Percentiles rank a stretch among this genome's conserved stretches.
Conservation (phyloP, 2,329 filamentous ascomycete genomes). For the Alternaria solani region DNA sequence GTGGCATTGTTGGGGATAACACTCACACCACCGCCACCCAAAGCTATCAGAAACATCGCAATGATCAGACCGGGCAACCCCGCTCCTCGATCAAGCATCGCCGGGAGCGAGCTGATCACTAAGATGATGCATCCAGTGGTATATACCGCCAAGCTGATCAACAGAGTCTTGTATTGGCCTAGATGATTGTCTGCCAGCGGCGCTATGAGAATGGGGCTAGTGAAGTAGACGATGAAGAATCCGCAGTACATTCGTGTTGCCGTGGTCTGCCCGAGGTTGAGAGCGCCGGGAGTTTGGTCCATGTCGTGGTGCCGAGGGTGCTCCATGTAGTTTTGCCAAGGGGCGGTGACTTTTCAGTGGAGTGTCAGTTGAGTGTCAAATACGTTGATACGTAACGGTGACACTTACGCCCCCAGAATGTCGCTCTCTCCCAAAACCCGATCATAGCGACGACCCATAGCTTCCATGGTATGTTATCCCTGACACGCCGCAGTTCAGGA, state of each 20-base stretch:
- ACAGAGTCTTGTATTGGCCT: slow-evolving; percentile 50
- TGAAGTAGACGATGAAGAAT: slow-evolving; percentile 63
- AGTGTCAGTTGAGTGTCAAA: slow-evolving; percentile 10
- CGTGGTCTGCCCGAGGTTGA: slow-evolving; percentile 43
- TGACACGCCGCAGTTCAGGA: slow-evolving; percentile 28
- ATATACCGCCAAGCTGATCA: slow-evolving; percentile 43
- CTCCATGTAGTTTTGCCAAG: slow-evolving; percentile 57
- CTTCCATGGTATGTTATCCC: slow-evolving; percentile 32
- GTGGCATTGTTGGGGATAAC: not conserved
- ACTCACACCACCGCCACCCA: slow-evolving; percentile 49
- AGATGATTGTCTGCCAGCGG: slow-evolving; percentile 51
- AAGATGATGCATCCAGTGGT: slow-evolving; percentile 33
- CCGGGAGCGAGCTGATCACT: slow-evolving; percentile 31
- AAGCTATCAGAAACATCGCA: slow-evolving; percentile 48
- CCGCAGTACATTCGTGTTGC: slow-evolving; percentile 65
- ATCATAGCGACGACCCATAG: slow-evolving; percentile 39
- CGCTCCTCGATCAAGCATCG: slow-evolving; percentile 28
- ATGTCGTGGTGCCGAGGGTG: slow-evolving; percentile 36
- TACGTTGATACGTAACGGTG: slow-evolving; percentile 13
- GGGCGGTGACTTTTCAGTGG: slow-evolving; percentile 29
- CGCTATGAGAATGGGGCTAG: slow-evolving; percentile 48
- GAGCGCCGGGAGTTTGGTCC: slow-evolving; percentile 46
- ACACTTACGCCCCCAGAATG: slow-evolving; percentile 37
- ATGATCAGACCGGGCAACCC: slow-evolving; percentile 38
- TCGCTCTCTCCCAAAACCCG: slow-evolving; percentile 37